Percentiles rank a stretch among this genome's conserved stretches.
Evolutionary conservation across 2,329 filamentous ascomycete genomes (phyloP).

Genomic region (Microsporum ferrugineum): DNA sequence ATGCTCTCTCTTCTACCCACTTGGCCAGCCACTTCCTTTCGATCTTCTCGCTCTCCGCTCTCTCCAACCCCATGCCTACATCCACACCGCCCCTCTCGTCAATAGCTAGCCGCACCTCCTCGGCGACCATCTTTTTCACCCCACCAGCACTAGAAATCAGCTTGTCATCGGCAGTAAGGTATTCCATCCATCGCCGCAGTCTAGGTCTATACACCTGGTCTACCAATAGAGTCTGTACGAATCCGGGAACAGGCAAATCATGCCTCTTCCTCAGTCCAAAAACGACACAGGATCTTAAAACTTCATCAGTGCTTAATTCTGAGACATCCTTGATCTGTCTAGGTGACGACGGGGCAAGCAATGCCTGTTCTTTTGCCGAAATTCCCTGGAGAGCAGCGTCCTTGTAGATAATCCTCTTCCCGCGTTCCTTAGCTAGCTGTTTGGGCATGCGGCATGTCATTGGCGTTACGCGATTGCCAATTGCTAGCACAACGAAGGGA

Average conservation of each 20-base stretch:
- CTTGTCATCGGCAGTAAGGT: slow-evolving; percentile 59
- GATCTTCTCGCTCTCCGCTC: slow-evolving; percentile 20
- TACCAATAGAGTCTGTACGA: slow-evolving; percentile 32
- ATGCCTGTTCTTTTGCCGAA: slow-evolving; percentile 11
- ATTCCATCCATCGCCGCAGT: slow-evolving; percentile 46
- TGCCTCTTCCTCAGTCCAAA: slow-evolving; percentile 24
- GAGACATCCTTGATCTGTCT: slow-evolving; percentile 6
- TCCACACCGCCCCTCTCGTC: slow-evolving; percentile 51
- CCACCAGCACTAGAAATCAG: slow-evolving; percentile 56
- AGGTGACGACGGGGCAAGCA: not conserved
- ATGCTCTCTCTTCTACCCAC: slow-evolving; percentile 22
- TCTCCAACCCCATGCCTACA: slow-evolving; percentile 16
- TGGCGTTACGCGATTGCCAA: slow-evolving; percentile 60
- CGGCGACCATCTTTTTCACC: slow-evolving; percentile 43
- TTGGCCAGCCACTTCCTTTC: slow-evolving; percentile 28
- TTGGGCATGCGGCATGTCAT: slow-evolving; percentile 70
- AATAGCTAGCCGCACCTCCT: slow-evolving; percentile 60
- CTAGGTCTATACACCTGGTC: slow-evolving; percentile 41
- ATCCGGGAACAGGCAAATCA: slow-evolving; percentile 16
- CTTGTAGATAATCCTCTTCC: slow-evolving; percentile 40
- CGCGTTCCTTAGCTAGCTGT: slow-evolving; percentile 52
- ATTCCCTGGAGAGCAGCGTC: slow-evolving; percentile 20
- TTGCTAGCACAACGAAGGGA: slow-evolving; percentile 61
- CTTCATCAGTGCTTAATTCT: slow-evolving; percentile 16
- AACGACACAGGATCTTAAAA: slow-evolving; percentile 26